These are phyloP conservation scores for Coelastrella sp. DNA, from an alignment of 139 green algal genomes.

Conservation along the genomic window DNA sequence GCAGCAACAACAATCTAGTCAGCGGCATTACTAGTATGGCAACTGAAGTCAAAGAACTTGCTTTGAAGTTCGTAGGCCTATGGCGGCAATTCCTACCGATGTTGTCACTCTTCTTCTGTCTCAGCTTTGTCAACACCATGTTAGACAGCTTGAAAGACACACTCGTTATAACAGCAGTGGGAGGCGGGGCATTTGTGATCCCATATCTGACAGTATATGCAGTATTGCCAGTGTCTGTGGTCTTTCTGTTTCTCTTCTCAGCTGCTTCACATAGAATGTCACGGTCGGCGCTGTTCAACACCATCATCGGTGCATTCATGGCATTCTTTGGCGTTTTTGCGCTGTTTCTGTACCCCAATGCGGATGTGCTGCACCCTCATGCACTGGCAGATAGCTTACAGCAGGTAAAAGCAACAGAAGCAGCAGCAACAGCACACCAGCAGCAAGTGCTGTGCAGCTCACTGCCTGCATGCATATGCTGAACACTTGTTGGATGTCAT, in stretches of 20 bases:
- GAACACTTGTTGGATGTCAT: not conserved
- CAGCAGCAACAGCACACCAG: slow-evolving; percentile 18
- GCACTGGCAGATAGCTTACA: slow-evolving; percentile 58
- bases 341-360: slow-evolving; percentile 84
- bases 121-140: slow-evolving; percentile 96
- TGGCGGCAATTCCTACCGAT: slow-evolving; percentile 44
- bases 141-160: slow-evolving; percentile 94
- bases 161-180: slow-evolving; percentile 90
- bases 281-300: slow-evolving; percentile 88
- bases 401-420: slow-evolving; percentile 3
- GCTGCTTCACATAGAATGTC: slow-evolving; percentile 72
- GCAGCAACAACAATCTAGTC: not conserved
- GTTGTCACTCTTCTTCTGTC: slow-evolving; percentile 82
- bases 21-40: not conserved
- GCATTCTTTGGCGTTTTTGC: slow-evolving; percentile 88
- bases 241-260: slow-evolving; percentile 88
- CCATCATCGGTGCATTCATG: slow-evolving; percentile 86
- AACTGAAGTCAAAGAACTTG: slow-evolving; percentile 5
- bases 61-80: not conserved
- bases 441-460: not conserved
- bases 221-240: slow-evolving; percentile 86
- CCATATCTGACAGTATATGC: slow-evolving; percentile 90
- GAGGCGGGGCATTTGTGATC: slow-evolving; percentile 71
- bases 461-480: not conserved
- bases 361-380: slow-evolving; percentile 81